A percentile compares a stretch with the other conserved stretches of the same genome.
These are phyloP conservation scores for Sporormia fimetaria DNA, from an alignment of 495 filamentous ascomycete genomes.

Conservation along the genomic window DNA sequence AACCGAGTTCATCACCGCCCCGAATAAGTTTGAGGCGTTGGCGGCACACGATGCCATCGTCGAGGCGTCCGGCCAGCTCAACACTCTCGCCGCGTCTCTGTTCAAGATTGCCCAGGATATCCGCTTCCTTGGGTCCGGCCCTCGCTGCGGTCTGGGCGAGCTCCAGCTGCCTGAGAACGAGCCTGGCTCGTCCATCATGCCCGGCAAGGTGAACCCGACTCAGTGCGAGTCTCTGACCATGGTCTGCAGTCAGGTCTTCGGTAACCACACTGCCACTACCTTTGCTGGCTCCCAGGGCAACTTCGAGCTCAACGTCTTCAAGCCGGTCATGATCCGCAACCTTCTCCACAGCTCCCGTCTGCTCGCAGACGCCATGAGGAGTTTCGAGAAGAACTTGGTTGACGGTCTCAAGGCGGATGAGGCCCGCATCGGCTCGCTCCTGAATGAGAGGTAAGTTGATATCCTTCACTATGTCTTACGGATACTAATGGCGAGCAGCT, in stretches of 20 bases:
- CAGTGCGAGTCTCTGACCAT: conserved; percentile 97
- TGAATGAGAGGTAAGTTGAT: conserved; percentile 63
- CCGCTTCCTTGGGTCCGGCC: conserved; percentile 89
- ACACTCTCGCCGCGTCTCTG: conserved; percentile 82
- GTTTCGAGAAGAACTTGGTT: conserved; percentile 88
- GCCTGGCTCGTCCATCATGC: conserved; percentile 95
- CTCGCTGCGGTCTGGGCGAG: conserved; percentile 90
- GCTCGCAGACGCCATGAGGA: conserved; percentile 81
- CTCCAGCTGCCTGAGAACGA: conserved; percentile 92
- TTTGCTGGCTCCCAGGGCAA: conserved; percentile 95
- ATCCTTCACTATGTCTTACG: not conserved
- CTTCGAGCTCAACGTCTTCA: conserved; percentile 99
- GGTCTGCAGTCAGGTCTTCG: conserved; percentile 95
- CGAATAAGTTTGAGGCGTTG: conserved; percentile 99
- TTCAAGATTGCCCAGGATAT: conserved; percentile 99
- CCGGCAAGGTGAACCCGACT: conserved; percentile 97
- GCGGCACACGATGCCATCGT: conserved; percentile 94
- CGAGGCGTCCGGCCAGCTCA: conserved; percentile 82
- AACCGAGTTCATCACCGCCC: conserved; percentile 86
- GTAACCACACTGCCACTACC: conserved; percentile 84
- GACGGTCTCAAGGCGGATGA: conserved; percentile 86
- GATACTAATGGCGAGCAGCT: conserved; percentile 38
- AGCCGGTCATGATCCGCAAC: conserved; percentile 91
- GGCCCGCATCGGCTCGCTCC: conserved; percentile 69
- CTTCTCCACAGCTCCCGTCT: conserved; percentile 81